A percentile compares a stretch with the other conserved stretches of the same genome.
phyloP scores from a whole-genome alignment of 2,329 filamentous ascomycete genomes.

The Parasarocladium wereldwijsianum region DNA sequence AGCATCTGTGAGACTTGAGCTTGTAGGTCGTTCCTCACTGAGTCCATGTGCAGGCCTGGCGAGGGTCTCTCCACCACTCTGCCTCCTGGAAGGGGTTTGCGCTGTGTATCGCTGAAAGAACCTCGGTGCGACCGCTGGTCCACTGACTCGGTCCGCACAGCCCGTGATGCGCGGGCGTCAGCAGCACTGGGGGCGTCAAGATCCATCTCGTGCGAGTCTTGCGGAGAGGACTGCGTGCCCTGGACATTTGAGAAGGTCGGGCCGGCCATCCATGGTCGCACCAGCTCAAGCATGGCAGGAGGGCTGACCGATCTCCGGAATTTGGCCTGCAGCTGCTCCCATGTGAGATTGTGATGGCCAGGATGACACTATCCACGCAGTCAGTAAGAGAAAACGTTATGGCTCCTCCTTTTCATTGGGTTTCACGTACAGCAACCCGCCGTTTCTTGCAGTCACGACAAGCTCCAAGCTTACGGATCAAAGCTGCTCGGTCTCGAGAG shows the following conservation, averaged over 20 bases:
- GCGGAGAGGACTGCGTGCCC: constrained; percentile 8
- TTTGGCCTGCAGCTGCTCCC: constrained; percentile 41
- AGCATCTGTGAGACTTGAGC: constrained; percentile 32
- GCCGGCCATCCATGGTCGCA: constrained; percentile 23
- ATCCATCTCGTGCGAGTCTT: constrained; percentile 40
- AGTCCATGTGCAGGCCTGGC: constrained; percentile 35
- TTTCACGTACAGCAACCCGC: constrained; percentile 40
- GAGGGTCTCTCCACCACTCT: constrained; percentile 35
- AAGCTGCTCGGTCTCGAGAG: constrained; percentile 42
- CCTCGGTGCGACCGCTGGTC: constrained; percentile 18
- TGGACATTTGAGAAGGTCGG: constrained; percentile 20
- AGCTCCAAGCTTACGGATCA: constrained; percentile 45
- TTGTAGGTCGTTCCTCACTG: constrained; percentile 37
- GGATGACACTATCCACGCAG: constrained; percentile 36
- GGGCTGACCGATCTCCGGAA: constrained; percentile 38
- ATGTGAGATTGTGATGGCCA: constrained; percentile 44
- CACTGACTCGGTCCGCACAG: constrained; percentile 8
- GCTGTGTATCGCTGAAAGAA: constrained; percentile 30
- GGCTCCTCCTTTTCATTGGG: no score
- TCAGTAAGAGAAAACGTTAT: constrained; percentile 5
- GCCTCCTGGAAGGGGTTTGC: constrained; percentile 41
- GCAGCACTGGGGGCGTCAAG: no score
- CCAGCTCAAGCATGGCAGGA: constrained; percentile 29
- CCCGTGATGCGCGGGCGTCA: no score
- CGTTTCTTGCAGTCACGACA: constrained; percentile 40